Evolutionary conservation across 768 basidiomycete species (phyloP), one percentile per base, ranked within the genome.

Genomic region (Phanerochaete carnosa): DNA sequence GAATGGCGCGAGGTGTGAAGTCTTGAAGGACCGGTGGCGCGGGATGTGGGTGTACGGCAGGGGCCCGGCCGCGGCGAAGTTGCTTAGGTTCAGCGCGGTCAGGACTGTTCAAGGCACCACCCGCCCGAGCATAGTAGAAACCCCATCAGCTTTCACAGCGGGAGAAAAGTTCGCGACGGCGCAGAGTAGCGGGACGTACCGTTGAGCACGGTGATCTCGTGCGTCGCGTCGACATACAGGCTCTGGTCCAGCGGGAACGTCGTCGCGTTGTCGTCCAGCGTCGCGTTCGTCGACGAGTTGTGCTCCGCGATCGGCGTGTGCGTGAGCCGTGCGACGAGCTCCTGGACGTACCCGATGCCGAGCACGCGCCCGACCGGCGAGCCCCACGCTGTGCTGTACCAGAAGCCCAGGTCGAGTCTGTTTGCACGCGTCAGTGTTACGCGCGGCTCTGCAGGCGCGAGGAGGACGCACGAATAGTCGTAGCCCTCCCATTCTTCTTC

Each of bases 401-500:
- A 90, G 77, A 88, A 90, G 65, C 66, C 72, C 12, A 89, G 72
- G 65, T 91, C 89, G 62, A 89, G 75, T 1, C 88, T 90, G 49
- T 33, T 45, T 22, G n/a, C 8, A n/a, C 3, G 13, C 30, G 15
- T 50, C 57, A 22, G 26, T 12, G 33, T 23, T 29, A 37, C 25
- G 13, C n/a, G 23, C 33, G 39, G 26, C 11, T 28, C 7, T 19
- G 25, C 47, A 22, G 30, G 47, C 15, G 26, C 37, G n/a, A 30
- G 43, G 13, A 37, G 45, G 26, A 76, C 88, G 58, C 64, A 92
- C 84, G 89, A 80, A 62, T 97, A 96, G 71, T 92, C 83, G 71
- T 94, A 96, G 0, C 93, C 93, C 69, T 91, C 88, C 95, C 94
- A 98, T 73, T 97, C 95, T 47, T 92, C 86, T 66, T 89, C 82